Conservation (phyloP, 176 grass and related monocot genomes). For the Musa acuminata region DNA sequence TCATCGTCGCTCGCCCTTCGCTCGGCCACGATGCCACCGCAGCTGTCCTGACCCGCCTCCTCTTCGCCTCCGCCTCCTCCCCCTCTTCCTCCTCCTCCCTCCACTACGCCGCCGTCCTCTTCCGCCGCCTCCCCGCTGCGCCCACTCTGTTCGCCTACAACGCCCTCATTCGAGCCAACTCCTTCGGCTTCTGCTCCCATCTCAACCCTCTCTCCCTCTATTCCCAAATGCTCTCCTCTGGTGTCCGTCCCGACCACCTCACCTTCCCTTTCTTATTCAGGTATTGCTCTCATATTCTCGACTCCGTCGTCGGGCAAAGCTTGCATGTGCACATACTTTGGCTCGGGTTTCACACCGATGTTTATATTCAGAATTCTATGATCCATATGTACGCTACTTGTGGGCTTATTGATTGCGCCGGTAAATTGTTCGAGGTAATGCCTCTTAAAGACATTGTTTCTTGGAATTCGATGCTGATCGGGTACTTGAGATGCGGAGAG, state of each 20-base stretch:
- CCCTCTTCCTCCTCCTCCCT: no score
- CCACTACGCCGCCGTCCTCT: conserved; percentile 1
- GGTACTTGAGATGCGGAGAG: not conserved
- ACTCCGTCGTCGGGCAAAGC: not conserved
- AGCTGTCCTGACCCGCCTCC: not conserved
- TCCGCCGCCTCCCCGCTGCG: not conserved
- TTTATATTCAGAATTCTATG: conserved; percentile 5
- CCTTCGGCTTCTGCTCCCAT: not conserved
- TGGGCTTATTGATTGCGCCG: not conserved
- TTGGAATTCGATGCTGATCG: conserved; percentile 7
- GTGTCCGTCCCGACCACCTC: conserved; percentile 14
- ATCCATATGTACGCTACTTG: not conserved
- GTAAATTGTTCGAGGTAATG: conserved; percentile 9
- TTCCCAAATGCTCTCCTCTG: not conserved
- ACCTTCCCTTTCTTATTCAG: conserved; percentile 21
- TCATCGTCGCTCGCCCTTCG: not conserved
- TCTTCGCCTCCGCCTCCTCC: not conserved
- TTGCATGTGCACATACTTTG: not conserved
- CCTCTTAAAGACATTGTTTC: conserved; percentile 5
- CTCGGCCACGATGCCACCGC: not conserved
- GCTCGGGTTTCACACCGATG: not conserved
- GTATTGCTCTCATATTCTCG: not conserved
- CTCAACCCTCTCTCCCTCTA: conserved; percentile 2
- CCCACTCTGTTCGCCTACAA: conserved; percentile 10
- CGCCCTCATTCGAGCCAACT: conserved; percentile 9